phyloP scores from a whole-genome alignment of 192 early-diverging fungal genomes.

The Allomyces macrogynus region DNA sequence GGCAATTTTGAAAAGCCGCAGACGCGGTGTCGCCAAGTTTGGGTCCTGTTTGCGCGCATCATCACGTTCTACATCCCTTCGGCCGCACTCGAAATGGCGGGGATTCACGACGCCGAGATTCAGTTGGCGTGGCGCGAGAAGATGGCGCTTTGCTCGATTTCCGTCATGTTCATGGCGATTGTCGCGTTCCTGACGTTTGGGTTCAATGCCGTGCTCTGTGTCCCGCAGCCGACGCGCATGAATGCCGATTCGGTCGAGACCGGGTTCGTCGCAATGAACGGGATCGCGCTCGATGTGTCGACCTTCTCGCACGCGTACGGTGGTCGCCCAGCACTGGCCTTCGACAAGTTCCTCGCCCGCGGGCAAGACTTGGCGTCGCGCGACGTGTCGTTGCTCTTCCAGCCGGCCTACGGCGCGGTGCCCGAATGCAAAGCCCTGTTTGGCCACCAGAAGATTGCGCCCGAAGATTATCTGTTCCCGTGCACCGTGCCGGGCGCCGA shows the following conservation, averaged over 20 bases:
- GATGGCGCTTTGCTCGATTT: not conserved
- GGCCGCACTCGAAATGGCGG: no score
- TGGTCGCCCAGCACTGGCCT: not conserved
- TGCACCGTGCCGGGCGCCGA: not conserved
- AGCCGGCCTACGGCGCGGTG: conserved; percentile 13
- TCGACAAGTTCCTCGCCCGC: not conserved
- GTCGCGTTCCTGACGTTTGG: not conserved
- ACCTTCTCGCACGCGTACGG: not conserved
- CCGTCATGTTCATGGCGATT: not conserved
- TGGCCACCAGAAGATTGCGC: not conserved
- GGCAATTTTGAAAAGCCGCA: not conserved
- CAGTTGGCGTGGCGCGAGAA: no score
- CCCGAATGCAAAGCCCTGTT: not conserved
- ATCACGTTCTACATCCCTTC: conserved; percentile 35
- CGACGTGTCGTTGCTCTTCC: conserved; percentile 27
- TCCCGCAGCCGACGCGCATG: not conserved
- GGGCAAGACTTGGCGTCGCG: not conserved
- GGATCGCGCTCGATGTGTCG: not conserved
- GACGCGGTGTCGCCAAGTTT: conserved; percentile 3
- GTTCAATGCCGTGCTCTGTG: conserved; percentile 6
- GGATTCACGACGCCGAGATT: no score
- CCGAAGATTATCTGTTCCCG: not conserved
- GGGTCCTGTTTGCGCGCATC: conserved; percentile 30
- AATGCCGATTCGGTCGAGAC: conserved; percentile 10
- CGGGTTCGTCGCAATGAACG: not conserved